phyloP scores from a whole-genome alignment of 495 filamentous ascomycete species.

The Aspergillus avenaceus region DNA sequence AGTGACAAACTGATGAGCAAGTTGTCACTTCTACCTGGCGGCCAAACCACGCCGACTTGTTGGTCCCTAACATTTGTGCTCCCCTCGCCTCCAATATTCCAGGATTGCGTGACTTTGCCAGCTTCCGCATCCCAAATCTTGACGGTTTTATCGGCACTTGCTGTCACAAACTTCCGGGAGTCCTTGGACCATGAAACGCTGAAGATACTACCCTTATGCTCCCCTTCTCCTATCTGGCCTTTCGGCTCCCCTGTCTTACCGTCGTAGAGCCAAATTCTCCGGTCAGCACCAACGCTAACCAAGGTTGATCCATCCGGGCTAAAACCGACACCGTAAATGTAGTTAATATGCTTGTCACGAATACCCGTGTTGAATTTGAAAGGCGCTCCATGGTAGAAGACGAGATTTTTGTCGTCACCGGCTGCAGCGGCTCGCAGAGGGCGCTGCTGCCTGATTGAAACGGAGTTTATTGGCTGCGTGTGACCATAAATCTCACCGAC shows the following conservation, averaged over 20 bases:
- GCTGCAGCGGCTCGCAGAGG: slow-evolving; percentile 88
- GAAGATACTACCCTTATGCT: slow-evolving; percentile 90
- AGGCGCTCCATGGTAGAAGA: slow-evolving; percentile 89
- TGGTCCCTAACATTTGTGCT: slow-evolving; percentile 72
- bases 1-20: slow-evolving; percentile 86
- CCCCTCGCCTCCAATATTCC: slow-evolving; percentile 83
- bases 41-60: slow-evolving; percentile 94
- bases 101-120: slow-evolving; percentile 70
- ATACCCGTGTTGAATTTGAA: slow-evolving; percentile 85
- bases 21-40: slow-evolving; percentile 74
- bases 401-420: slow-evolving; percentile 80
- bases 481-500: slow-evolving; percentile 93
- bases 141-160: slow-evolving; percentile 90
- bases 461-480: slow-evolving; percentile 82
- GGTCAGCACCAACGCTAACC: slow-evolving; percentile 85
- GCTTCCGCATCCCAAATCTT: slow-evolving; percentile 67
- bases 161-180: slow-evolving; percentile 84
- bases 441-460: slow-evolving; percentile 83
- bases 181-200: slow-evolving; percentile 86
- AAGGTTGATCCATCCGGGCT: slow-evolving; percentile 82
- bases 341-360: slow-evolving; percentile 77
- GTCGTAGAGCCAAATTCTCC: slow-evolving; percentile 88
- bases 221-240: slow-evolving; percentile 71
- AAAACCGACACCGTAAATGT: slow-evolving; percentile 83
- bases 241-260: slow-evolving; percentile 87